Conservation (phyloP, 1,284 basidiomycete species). For the Coniophora puteana region DNA sequence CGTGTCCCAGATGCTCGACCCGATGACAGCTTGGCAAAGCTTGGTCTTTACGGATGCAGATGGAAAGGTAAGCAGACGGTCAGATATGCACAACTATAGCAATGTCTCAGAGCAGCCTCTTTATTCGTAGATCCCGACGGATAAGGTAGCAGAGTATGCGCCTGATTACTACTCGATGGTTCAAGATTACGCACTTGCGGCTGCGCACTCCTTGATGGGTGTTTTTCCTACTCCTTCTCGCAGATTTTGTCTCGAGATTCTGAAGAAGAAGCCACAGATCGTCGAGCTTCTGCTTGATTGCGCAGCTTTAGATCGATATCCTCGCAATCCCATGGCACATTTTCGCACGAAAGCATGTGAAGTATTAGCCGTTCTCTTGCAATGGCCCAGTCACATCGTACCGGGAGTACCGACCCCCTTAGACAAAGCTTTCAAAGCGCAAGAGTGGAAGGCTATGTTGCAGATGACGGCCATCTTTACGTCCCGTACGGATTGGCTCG, state of each 20-base stretch:
- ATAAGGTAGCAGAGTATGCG: constrained; percentile 16
- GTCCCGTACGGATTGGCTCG: constrained; percentile 12
- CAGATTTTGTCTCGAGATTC: constrained; percentile 19
- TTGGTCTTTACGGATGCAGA: constrained; percentile 18
- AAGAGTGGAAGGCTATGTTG: constrained; percentile 12
- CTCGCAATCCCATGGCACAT: constrained; percentile 22
- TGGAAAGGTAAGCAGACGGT: constrained; percentile 2
- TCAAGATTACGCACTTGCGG: constrained; percentile 25
- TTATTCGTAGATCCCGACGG: constrained; percentile 8
- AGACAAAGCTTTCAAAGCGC: constrained; percentile 7
- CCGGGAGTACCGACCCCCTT: constrained; percentile 16
- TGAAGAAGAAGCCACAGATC: constrained; percentile 23
- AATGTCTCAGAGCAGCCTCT: not conserved
- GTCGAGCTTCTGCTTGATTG: constrained; percentile 23
- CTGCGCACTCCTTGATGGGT: constrained; percentile 19
- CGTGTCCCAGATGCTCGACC: constrained; percentile 15
- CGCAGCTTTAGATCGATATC: constrained; percentile 14
- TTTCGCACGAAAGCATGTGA: constrained; percentile 18
- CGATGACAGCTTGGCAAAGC: constrained; percentile 22
- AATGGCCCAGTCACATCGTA: constrained; percentile 11
- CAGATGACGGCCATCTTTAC: constrained; percentile 8
- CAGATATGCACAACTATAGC: not conserved
- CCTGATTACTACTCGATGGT: constrained; percentile 23
- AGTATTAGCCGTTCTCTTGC: constrained; percentile 12
- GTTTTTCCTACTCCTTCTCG: constrained; percentile 19